Base-by-base conservation (phyloP, 2,329 filamentous ascomycete genomes). In the Taxawa tesnikishii region DNA sequence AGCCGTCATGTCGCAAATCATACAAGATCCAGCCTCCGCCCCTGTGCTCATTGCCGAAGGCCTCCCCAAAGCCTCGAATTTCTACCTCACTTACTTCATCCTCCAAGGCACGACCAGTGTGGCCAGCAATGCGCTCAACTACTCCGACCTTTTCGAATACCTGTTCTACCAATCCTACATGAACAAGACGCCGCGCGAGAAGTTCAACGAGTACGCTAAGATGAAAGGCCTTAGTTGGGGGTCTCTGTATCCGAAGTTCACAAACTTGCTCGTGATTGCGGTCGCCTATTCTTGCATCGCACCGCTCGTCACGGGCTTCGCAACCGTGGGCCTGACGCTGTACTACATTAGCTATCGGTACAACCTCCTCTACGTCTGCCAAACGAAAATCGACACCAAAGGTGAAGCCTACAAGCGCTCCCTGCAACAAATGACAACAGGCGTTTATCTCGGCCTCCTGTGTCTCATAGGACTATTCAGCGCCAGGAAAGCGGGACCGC, bases 301-400 rank as follows among this genome's bases (percentile, higher is more conserved):
- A 5, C 63, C 63, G 3, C 43, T 67, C 3, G 56, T 65, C 5
- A 46, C 66, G 2, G 59, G 59, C 24, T 67, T 67, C 39, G 55
- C 59, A 4, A 51, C 52, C 5, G 44, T 65, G 9, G 61, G 62
- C 11, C 48, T 66, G 16, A 45, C 43, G 17, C 50, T 66, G 5
- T 55, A 63, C 38, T 67, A 65, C 45, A 38, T 65, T 26, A 60
- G 56, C 31, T 66, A 61, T 46, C 56, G 60, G 12, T 66, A 67
- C 51, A 64, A 63, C 37, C 52, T 65, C 41, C 54, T 67, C 8
- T 67, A 63, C 42, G 59, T 63, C 9, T 29, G 42, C 15, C n/a
- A n/a, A n/a, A 60, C 59, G 37, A 59, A 59, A 34, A 54, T 63
- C 32, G 63, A 67, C 38, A 67, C 63, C 16, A 58, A 60, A 39